Base-by-base conservation (phyloP, 495 filamentous ascomycete genomes). In the Penicillium crystallinum region DNA sequence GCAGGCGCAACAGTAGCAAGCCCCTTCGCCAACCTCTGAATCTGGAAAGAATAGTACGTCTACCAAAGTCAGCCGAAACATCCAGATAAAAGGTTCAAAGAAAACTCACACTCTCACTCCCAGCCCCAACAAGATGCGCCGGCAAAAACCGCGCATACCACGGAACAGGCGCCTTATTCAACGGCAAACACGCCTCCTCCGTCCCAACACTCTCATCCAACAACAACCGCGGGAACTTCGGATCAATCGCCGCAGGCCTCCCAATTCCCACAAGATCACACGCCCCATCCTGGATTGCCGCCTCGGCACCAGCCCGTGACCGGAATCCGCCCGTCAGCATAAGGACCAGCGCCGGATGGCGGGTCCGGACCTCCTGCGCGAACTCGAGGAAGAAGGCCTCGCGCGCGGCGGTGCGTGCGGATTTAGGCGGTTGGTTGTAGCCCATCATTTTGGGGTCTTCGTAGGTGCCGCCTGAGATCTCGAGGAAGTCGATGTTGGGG, bases 311-410 rank as follows among this genome's bases (percentile, higher is more conserved):
- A 2, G 56, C 55, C 1, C 82, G 72, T 8, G 68, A 78, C 7
- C 80, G 69, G 65, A 86, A 83, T 0, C 82, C 81, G 14, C 79
- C 76, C 1, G 73, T 79, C 31, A 81, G 55, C 70, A 79, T 76
- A 10, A 83, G 67, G 5, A 75, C 63, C 2, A 80, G 56, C 2
- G 50, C 50, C 0, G 77, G 77, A 54, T 76, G 73, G 11, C 71
- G 55, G 1, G 46, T 50, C 29, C 80, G 74, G 25, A 79, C 68
- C 19, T 65, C 64, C 18, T 63, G 57, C 0, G 80, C 76, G 52
- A 83, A 83, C 54, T 79, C 72, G 43, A 84, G 67, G 71, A 84
- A 85, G 71, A 84, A 85, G 7, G 80, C 77, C 53, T 85, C 82
- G n/a, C 81, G 74, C 9, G 70, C 66, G 10, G 66, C 56, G 1